These are phyloP conservation scores for Gryganskiella cystojenkinii DNA, from an alignment of 192 early-diverging fungal genomes.

Conservation along the genomic window DNA sequence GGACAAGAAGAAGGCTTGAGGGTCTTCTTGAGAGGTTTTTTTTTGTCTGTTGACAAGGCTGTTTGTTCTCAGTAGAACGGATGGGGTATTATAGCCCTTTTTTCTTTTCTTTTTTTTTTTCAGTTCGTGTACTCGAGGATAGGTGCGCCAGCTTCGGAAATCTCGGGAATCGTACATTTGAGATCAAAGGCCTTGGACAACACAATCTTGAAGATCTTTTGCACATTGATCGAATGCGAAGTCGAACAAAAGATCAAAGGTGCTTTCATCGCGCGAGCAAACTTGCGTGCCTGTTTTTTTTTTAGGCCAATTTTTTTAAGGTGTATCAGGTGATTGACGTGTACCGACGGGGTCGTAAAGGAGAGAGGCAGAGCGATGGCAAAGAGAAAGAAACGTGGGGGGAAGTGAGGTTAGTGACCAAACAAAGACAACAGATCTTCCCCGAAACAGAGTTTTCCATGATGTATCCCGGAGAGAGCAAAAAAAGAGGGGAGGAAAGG, in stretches of 20 bases:
- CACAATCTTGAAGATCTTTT: conserved; percentile 98
- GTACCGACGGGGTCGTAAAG: background rate
- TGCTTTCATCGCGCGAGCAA: conserved; percentile 94
- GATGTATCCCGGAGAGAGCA: background rate
- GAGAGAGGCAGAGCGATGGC: background rate
- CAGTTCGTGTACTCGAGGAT: conserved; percentile 81
- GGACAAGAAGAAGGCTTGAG: too few relatives aligned
- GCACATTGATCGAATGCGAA: conserved; percentile 93
- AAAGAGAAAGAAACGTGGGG: background rate
- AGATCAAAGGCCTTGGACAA: conserved; percentile 94
- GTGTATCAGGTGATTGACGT: background rate
- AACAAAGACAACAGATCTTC: too few relatives aligned
- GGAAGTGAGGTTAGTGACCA: background rate
- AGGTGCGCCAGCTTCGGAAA: conserved; percentile 90
- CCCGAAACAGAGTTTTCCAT: too few relatives aligned
- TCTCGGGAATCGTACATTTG: conserved; percentile 92
- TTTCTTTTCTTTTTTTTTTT: background rate
- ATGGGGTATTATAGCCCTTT: too few relatives aligned
- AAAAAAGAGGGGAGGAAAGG: background rate
- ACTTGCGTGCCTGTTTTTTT: conserved; percentile 83
- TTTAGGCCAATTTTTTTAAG: background rate
- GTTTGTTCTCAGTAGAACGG: too few relatives aligned
- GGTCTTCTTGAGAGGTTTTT: too few relatives aligned
- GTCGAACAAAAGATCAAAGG: conserved; percentile 96
- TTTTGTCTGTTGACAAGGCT: too few relatives aligned